These are phyloP conservation scores for Rhodotorula diobovata DNA, from an alignment of 768 basidiomycete genomes.

Conservation along the genomic window DNA sequence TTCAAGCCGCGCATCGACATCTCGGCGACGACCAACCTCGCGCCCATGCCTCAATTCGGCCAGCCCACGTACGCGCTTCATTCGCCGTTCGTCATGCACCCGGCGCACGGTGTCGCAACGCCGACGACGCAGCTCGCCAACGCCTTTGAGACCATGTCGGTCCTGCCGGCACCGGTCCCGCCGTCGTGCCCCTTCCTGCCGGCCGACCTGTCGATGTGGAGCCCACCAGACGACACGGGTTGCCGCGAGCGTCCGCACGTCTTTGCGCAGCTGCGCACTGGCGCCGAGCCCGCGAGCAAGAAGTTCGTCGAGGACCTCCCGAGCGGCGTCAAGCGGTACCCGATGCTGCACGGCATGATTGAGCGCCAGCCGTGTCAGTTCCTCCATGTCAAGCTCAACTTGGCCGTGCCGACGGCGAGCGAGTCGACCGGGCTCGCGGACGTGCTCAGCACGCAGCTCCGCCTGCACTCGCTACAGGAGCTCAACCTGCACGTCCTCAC, in stretches of 20 bases:
- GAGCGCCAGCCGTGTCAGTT: slow-evolving; percentile 42
- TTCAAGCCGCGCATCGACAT: slow-evolving; percentile 10
- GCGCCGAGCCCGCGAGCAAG: not conserved
- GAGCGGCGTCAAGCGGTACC: slow-evolving; percentile 20
- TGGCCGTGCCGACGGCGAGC: slow-evolving; percentile 28
- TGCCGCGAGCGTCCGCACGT: not conserved
- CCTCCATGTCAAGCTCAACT: slow-evolving; percentile 37
- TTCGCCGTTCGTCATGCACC: slow-evolving; percentile 24
- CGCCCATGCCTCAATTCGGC: not conserved
- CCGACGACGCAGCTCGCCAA: slow-evolving; percentile 27
- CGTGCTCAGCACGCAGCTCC: slow-evolving; percentile 18
- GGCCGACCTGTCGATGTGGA: slow-evolving; percentile 8
- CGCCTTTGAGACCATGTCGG: slow-evolving; percentile 33
- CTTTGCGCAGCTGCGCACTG: slow-evolving; percentile 5
- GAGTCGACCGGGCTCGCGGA: not conserved
- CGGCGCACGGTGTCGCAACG: slow-evolving; percentile 4
- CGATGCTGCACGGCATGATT: slow-evolving; percentile 34
- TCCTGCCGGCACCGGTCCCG: slow-evolving; percentile 1
- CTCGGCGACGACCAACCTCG: not conserved
- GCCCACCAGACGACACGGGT: not conserved
- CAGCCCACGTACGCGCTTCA: not conserved
- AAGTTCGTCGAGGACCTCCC: slow-evolving; percentile 39
- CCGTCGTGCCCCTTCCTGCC: slow-evolving; percentile 29
- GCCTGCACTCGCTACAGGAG: slow-evolving; percentile 29
- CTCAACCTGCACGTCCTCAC: slow-evolving; percentile 34